Conservation (phyloP, 2,329 filamentous ascomycete genomes). For the Cytospora mali region DNA sequence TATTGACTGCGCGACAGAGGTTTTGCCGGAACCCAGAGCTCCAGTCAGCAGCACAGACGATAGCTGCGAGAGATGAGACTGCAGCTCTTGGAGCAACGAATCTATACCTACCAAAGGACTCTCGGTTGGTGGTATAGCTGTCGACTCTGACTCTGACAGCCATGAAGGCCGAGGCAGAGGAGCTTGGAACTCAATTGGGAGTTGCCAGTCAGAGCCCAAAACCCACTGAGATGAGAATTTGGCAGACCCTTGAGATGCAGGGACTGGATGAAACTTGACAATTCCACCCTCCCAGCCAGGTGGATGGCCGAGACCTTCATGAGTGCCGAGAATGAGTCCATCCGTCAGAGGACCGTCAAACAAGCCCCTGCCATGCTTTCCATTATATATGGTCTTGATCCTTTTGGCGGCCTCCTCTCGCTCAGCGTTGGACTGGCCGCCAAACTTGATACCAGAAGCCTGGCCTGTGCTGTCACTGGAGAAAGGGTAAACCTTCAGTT, state of each 20-base stretch:
- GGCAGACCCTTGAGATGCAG: slow-evolving; percentile 41
- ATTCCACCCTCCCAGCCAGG: slow-evolving; percentile 82
- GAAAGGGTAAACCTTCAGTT: slow-evolving; percentile 83
- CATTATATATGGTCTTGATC: slow-evolving; percentile 72
- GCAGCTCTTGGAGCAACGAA: slow-evolving; percentile 68
- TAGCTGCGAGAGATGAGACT: slow-evolving; percentile 76
- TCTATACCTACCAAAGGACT: slow-evolving; percentile 84
- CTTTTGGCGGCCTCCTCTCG: slow-evolving; percentile 75
- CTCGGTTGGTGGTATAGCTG: neutral
- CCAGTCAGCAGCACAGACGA: slow-evolving; percentile 91
- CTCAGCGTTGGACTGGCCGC: slow-evolving; percentile 82
- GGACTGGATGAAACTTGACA: slow-evolving; percentile 72
- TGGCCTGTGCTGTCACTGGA: slow-evolving; percentile 56
- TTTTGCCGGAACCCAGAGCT: slow-evolving; percentile 88
- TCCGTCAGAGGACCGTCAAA: slow-evolving; percentile 87
- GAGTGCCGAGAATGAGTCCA: slow-evolving; percentile 72
- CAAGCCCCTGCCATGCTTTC: slow-evolving; percentile 60
- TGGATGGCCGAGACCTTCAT: slow-evolving; percentile 55
- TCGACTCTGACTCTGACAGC: slow-evolving; percentile 50
- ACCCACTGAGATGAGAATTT: slow-evolving; percentile 68
- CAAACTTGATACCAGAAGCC: slow-evolving; percentile 76
- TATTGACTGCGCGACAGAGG: slow-evolving; percentile 74
- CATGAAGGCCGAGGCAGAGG: slow-evolving; percentile 69
- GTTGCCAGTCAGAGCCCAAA: slow-evolving; percentile 73
- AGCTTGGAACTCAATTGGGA: slow-evolving; percentile 74